Evolutionary conservation across 2,329 filamentous ascomycete species (phyloP).

Genomic region (Pseudonectria foliicola): DNA sequence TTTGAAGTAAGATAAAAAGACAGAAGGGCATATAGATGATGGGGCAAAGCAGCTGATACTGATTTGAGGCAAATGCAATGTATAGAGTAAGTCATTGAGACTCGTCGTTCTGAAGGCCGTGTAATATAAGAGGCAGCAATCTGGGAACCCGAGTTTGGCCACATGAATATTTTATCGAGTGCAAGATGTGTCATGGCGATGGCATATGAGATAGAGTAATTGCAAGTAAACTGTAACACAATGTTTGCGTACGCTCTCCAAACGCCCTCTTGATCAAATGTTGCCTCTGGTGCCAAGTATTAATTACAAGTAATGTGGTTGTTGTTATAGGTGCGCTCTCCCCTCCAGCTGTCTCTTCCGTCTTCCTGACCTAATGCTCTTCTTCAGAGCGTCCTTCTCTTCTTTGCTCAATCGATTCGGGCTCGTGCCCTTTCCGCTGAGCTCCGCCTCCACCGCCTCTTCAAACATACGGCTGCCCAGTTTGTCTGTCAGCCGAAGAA

Average conservation of each 20-base stretch:
- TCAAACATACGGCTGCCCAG: slow-evolving; percentile 66
- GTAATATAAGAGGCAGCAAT: too few species aligned
- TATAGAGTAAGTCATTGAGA: too few species aligned
- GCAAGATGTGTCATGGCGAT: not conserved
- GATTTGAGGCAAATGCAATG: too few species aligned
- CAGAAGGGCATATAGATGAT: slow-evolving; percentile 5
- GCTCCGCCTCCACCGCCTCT: slow-evolving; percentile 37
- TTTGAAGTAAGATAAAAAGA: slow-evolving; percentile 8
- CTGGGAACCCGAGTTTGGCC: not conserved
- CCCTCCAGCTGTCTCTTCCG: slow-evolving; percentile 43
- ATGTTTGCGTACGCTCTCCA: too few species aligned
- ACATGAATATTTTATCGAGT: too few species aligned
- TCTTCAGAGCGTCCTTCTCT: slow-evolving; percentile 39
- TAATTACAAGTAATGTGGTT: too few species aligned
- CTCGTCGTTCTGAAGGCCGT: too few species aligned
- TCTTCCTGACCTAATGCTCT: slow-evolving; percentile 38
- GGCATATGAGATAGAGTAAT: not conserved
- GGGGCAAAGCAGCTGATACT: not conserved
- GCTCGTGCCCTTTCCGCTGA: slow-evolving; percentile 27
- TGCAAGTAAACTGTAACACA: too few species aligned
- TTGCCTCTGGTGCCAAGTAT: too few species aligned
- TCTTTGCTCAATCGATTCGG: slow-evolving; percentile 42
- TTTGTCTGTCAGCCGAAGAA: slow-evolving; percentile 68
- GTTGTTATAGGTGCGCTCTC: slow-evolving; percentile 40
- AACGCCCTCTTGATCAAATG: too few species aligned